Evolutionary conservation across 352 stramenopile species (phyloP), one percentile per base, ranked within the genome.

Genomic region (Pythium inflatum): DNA sequence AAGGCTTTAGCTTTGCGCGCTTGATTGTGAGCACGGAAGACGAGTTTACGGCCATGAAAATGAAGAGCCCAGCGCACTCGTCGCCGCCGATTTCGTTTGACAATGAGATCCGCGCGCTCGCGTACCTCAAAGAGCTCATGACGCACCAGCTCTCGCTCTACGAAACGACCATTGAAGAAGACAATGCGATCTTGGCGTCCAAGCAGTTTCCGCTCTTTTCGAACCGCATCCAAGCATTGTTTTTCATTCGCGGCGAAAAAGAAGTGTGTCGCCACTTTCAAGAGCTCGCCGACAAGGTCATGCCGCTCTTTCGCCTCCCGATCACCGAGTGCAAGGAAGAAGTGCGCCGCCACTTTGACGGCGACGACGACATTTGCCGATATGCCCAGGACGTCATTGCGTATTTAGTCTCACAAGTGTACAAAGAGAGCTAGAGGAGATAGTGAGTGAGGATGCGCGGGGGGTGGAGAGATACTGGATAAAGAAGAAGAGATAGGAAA

Each of bases 171-270:
- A 89, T 97, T 45, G 88, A 95, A 67, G 77, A 97, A 68, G 90
- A 96, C 74, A 89, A 95, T 64, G 87, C 80, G 36, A 76, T 94
- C 66, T 72, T 96, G 62, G 87, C 87, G 53, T 90, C 82, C 48
- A 91, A 91, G 74, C 73, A 89, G 66, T 91, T 87, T 68, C 79
- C 82, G 53, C 68, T 93, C 48, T 93, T 93, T 71, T 95, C 87
- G 38, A 97, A 97, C 81, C 80, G 87, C 62, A 91, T 94, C 62
- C 88, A 96, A 58, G 88, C 88, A 65, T 76, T 96, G 40, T 93
- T 94, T 70, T 94, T 96, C 66, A 92, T 97, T 61, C 84, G 87
- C 16, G 90, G 90, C 13, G 90, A 97, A 66, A 97, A 97, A 58
- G 81, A 95, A 68, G 87, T 96, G 49, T 96, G 87, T 54, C 75